phyloP scores from a whole-genome alignment of 208 protist genomes.

The Polymyxa betae region DNA sequence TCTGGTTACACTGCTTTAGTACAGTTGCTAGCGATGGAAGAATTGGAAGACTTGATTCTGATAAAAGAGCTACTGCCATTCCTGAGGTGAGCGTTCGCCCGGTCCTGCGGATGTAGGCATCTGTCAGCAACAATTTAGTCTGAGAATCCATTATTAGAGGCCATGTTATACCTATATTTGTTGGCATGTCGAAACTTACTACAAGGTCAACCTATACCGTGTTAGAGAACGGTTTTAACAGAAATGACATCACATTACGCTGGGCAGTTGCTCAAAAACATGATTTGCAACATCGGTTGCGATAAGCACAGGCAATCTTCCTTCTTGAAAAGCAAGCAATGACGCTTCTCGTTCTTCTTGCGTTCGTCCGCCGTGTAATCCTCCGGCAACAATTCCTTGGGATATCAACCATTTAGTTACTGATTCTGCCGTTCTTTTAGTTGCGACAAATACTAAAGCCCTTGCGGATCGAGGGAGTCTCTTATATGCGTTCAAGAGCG shows the following conservation, averaged over 20 bases:
- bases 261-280: slow-evolving; percentile 17
- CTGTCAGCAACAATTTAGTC: not conserved
- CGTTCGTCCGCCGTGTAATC: not conserved
- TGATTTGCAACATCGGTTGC: slow-evolving; percentile 40
- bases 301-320: slow-evolving; percentile 22
- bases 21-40: slow-evolving; percentile 2
- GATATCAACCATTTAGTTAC: not conserved
- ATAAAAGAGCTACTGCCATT: not conserved
- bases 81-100: not conserved
- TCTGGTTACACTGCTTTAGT: not conserved
- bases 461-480: not conserved
- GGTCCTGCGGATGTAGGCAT: slow-evolving; percentile 12
- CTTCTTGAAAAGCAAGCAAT: not conserved
- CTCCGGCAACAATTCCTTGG: not conserved
- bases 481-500: not conserved
- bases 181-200: slow-evolving; percentile 41
- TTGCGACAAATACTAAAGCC: slow-evolving; percentile 31
- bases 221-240: not conserved
- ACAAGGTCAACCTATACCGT: slow-evolving; percentile 34
- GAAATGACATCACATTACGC: not conserved
- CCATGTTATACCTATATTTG: slow-evolving; percentile 1
- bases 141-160: not conserved
- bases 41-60: not conserved
- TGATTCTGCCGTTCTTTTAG: slow-evolving; percentile 14
- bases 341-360: slow-evolving; percentile 19